Base-by-base conservation (phyloP, 768 basidiomycete genomes). In the Lentinula boryana region DNA sequence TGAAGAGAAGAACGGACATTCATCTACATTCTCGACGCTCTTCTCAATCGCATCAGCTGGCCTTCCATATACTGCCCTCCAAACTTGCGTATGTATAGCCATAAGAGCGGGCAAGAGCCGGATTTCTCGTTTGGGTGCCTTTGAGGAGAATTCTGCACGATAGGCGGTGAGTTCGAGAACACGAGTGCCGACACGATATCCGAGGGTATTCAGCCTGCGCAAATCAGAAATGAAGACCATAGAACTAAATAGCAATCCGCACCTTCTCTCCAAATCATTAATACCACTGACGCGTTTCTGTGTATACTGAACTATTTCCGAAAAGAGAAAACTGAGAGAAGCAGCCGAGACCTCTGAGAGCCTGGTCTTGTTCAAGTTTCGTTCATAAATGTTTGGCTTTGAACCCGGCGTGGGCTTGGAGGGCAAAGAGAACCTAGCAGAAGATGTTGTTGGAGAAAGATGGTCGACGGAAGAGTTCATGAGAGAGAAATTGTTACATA, bases 211-310 rank as follows among this genome's bases (percentile, higher is more conserved):
- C 63, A 99, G 78, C 61, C 95, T 98, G 65, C 54, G 55, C 2
- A 54, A 43, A 27, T 43, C 6, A 16, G 33, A 36, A 41, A 48
- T 40, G 10, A 55, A 49, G 43, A 64, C 55, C 40, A 58, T 49
- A 63, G 62, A 41, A 61, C 33, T 32, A 36, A 16, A 40, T 44
- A 21, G 41, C 49, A 50, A 60, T 16, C 70, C 83, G 60, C 57
- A 94, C 95, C 92, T 87, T 66, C 90, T 84, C 74, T 99, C 97
- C 63, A 99, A 80, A 73, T 98, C 97, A 71, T 92, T 90, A 64
- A 99, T 95, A 6, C 95, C 96, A 67, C 84, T 85, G 56, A 98
- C 96, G 56, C 94, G 85, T 68, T 93, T 95, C 76, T 98, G 97
- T 1, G 93, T 96, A 74, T 98, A 98, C 72, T 95, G 89, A 1